Conservation (phyloP, 306 rosid genomes). For the Ormosia emarginata region DNA sequence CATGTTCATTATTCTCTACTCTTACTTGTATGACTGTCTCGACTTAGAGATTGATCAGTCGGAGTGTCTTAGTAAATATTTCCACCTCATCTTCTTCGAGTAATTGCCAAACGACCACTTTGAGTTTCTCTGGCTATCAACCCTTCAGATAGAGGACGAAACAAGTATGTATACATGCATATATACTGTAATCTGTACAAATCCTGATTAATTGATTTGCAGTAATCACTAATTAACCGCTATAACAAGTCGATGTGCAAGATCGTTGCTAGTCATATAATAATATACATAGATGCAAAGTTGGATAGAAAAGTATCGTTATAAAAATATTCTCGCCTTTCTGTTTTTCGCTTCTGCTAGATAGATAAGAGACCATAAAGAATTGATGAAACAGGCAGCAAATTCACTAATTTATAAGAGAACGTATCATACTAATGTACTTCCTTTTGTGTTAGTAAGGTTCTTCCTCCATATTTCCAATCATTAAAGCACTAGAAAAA, state of each 20-base stretch:
- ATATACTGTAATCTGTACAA: background rate
- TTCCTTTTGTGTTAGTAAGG: background rate
- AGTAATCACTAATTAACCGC: background rate
- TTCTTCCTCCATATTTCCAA: constrained; percentile 16
- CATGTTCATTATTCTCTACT: too few relatives aligned
- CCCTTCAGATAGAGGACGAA: too few relatives aligned
- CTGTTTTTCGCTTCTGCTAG: background rate
- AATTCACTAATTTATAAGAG: background rate
- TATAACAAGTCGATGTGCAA: background rate
- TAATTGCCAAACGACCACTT: too few relatives aligned
- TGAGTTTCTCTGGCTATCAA: too few relatives aligned
- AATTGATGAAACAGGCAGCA: too few relatives aligned
- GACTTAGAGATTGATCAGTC: too few relatives aligned
- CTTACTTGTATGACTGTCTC: too few relatives aligned
- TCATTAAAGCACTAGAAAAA: constrained; percentile 35
- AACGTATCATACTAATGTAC: background rate
- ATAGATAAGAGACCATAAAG: too few relatives aligned
- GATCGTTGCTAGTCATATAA: background rate
- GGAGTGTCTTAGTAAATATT: too few relatives aligned
- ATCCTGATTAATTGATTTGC: background rate
- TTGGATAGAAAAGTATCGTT: background rate
- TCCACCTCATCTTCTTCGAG: too few relatives aligned
- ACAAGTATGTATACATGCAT: background rate
- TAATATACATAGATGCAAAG: background rate
- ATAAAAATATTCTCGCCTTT: background rate